Evolutionary conservation across 2,329 filamentous ascomycete species (phyloP).

Genomic region (Hyphodiscus sp.): DNA sequence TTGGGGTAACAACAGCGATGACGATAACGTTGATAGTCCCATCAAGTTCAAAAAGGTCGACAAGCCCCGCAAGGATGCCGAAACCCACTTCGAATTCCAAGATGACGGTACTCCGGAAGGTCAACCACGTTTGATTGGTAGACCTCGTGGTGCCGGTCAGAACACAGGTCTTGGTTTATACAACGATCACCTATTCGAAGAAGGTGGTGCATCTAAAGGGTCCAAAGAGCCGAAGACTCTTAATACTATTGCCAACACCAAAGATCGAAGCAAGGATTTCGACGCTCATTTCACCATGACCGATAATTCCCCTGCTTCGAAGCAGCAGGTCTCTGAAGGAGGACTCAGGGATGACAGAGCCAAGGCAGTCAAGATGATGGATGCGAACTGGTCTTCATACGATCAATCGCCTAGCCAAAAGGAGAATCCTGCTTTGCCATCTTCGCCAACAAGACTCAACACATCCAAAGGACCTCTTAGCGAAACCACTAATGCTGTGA

Average conservation of each 20-base stretch:
- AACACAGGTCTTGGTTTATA: constrained; percentile 70
- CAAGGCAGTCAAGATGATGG: constrained; percentile 69
- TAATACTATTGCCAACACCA: constrained; percentile 57
- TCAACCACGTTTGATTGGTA: constrained; percentile 39
- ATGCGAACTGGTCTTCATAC: constrained; percentile 53
- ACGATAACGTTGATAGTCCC: constrained; percentile 51
- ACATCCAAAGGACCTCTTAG: constrained; percentile 24
- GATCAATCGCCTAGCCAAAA: constrained; percentile 50
- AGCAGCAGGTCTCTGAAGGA: constrained; percentile 31
- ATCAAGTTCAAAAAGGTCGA: constrained; percentile 50
- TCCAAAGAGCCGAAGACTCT: constrained; percentile 13
- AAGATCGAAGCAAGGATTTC: constrained; percentile 70
- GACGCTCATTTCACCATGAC: constrained; percentile 70
- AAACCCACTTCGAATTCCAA: constrained; percentile 76
- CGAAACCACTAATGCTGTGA: constrained; percentile 22
- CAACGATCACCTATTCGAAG: constrained; percentile 66
- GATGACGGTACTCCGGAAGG: constrained; percentile 62
- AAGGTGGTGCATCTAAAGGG: constrained; percentile 30
- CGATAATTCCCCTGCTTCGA: constrained; percentile 55
- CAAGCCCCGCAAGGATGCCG: constrained; percentile 71
- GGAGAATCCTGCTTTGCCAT: constrained; percentile 25
- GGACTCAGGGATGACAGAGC: constrained; percentile 51
- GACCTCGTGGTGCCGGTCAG: constrained; percentile 48
- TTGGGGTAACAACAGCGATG: constrained; percentile 69
- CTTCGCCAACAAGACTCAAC: constrained; percentile 9